phyloP scores from a whole-genome alignment of 345 rosid species.

The Citrus maxima region DNA sequence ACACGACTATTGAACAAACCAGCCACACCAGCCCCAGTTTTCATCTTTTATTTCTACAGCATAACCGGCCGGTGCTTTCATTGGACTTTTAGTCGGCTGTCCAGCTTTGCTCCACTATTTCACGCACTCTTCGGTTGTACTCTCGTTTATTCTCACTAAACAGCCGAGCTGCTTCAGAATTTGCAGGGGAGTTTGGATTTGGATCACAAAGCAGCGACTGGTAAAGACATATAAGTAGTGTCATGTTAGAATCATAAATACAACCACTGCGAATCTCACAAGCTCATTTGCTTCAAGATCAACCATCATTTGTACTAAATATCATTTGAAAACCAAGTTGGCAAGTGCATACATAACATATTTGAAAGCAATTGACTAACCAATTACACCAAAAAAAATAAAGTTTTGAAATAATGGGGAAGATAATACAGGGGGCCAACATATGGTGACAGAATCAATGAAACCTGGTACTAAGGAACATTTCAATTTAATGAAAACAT shows the following conservation, averaged over 20 bases:
- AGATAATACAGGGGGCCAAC: background rate
- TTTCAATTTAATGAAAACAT: background rate
- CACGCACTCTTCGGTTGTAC: constrained; percentile 71
- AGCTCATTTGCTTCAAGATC: too few relatives aligned
- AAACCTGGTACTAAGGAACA: background rate
- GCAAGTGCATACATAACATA: background rate
- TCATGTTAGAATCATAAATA: background rate
- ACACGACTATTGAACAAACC: constrained; percentile 1
- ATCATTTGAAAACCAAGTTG: background rate
- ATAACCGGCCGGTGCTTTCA: background rate
- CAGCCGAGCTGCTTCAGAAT: constrained; percentile 85
- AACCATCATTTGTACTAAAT: background rate
- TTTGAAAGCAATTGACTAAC: background rate
- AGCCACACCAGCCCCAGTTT: background rate
- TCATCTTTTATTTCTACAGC: background rate
- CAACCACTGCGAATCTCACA: background rate
- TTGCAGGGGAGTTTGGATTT: constrained; percentile 82
- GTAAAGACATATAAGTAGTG: background rate
- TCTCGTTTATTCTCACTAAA: constrained; percentile 78
- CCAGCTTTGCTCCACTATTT: constrained; percentile 78
- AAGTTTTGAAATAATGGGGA: background rate
- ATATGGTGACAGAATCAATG: background rate
- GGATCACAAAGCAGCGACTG: constrained; percentile 85
- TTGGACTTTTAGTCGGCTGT: constrained; percentile 50
- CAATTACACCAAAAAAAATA: background rate